A percentile compares a stretch with the other conserved stretches of the same genome.
These are phyloP conservation scores for Citrus sinensis DNA, from an alignment of 345 rosid genomes.

Conservation along the genomic window DVS_A1.0 CM039164.1:21939501-21940000, in stretches of 20 bases:
- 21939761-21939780: neutral
- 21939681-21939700: neutral
- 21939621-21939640: neutral
- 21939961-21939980: constrained; percentile 38
- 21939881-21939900: neutral
- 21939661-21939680: neutral
- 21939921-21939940: neutral
- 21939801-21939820: neutral
- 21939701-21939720: neutral
- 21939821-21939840: neutral
- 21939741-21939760: neutral
- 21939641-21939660: neutral
- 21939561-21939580: neutral
- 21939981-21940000: constrained; percentile 32
- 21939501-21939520: neutral
- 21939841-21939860: neutral
- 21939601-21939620: neutral
- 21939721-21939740: too few species aligned
- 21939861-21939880: neutral
- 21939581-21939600: neutral
- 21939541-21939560: neutral
- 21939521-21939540: neutral
- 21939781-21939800: neutral
- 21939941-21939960: constrained; percentile 7
- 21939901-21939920: neutral